phyloP scores from a whole-genome alignment of 139 green algal species.

The Gonium pectorale region DNA sequence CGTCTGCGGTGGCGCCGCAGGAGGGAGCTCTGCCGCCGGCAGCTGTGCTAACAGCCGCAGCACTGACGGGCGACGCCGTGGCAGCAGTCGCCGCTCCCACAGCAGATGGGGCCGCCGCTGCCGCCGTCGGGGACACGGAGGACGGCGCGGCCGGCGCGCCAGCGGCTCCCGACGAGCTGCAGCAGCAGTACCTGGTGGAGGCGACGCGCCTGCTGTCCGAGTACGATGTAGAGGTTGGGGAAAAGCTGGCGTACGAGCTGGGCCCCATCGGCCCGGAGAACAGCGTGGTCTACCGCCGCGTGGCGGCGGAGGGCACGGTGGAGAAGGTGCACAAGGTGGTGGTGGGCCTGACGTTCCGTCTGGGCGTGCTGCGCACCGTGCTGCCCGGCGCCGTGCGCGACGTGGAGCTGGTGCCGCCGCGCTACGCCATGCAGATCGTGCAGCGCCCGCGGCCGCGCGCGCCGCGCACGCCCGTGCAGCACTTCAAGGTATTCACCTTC shows the following conservation, averaged over 20 bases:
- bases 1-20: too few relatives aligned
- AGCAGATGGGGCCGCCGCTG: background rate
- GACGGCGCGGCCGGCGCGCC: background rate
- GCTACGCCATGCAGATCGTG: conserved; percentile 68
- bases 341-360: conserved; percentile 63
- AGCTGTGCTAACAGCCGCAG: too few relatives aligned
- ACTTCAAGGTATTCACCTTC: conserved; percentile 70
- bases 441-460: conserved; percentile 45
- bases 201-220: background rate
- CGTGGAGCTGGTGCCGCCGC: conserved; percentile 61
- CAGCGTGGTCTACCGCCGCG: background rate
- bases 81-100: background rate
- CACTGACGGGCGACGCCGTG: too few relatives aligned
- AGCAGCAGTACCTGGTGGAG: conserved; percentile 26
- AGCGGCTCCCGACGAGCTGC: conserved; percentile 3
- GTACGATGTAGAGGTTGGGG: background rate
- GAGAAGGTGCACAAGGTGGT: conserved; percentile 42
- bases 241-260: background rate
- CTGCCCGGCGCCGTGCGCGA: conserved; percentile 61
- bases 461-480: conserved; percentile 47
- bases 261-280: conserved; percentile 23
- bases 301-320: conserved; percentile 11
- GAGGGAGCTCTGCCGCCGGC: too few relatives aligned
- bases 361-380: conserved; percentile 52
- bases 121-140: background rate